phyloP scores from a whole-genome alignment of 805 yeast genomes.

The Metschnikowia anglica region DNA sequence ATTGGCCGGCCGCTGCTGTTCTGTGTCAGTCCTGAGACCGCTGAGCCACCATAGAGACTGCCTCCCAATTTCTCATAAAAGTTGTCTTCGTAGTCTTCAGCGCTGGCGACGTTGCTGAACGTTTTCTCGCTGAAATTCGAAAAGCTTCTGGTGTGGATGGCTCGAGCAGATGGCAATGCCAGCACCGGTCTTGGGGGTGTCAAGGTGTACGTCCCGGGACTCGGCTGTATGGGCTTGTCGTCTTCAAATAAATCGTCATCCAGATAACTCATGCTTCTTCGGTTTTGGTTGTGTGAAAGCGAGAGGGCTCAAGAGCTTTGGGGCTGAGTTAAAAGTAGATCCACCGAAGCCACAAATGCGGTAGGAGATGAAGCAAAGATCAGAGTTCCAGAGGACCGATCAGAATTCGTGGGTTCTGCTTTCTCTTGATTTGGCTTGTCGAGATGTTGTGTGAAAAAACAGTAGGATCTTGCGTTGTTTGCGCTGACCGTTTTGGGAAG shows the following conservation, averaged over 20 bases:
- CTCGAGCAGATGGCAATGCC: slow-evolving; percentile 3
- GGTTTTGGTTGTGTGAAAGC: not conserved
- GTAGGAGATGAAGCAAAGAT: too few relatives aligned
- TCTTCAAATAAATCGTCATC: slow-evolving; percentile 23
- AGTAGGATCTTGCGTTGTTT: too few relatives aligned
- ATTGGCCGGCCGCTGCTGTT: not conserved
- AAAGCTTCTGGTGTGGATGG: slow-evolving; percentile 9
- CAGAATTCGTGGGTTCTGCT: too few relatives aligned
- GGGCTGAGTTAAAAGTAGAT: too few relatives aligned
- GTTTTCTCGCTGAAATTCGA: slow-evolving; percentile 14
- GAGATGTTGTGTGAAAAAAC: too few relatives aligned
- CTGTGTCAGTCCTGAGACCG: slow-evolving; percentile 5
- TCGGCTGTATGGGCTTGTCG: slow-evolving; percentile 11
- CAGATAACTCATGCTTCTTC: slow-evolving; percentile 9
- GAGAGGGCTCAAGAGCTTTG: not conserved
- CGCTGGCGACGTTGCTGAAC: slow-evolving; percentile 8
- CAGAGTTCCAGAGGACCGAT: too few relatives aligned
- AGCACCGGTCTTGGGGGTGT: slow-evolving; percentile 4
- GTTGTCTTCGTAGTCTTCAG: slow-evolving; percentile 17
- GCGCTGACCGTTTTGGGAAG: too few relatives aligned
- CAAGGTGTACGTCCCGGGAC: not conserved
- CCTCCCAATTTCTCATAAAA: slow-evolving; percentile 23
- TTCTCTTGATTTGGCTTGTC: too few relatives aligned
- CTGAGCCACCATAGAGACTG: slow-evolving; percentile 17
- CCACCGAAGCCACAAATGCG: too few relatives aligned